phyloP scores from a whole-genome alignment of 441 rosid genomes.

The Melastoma candidum region DNA sequence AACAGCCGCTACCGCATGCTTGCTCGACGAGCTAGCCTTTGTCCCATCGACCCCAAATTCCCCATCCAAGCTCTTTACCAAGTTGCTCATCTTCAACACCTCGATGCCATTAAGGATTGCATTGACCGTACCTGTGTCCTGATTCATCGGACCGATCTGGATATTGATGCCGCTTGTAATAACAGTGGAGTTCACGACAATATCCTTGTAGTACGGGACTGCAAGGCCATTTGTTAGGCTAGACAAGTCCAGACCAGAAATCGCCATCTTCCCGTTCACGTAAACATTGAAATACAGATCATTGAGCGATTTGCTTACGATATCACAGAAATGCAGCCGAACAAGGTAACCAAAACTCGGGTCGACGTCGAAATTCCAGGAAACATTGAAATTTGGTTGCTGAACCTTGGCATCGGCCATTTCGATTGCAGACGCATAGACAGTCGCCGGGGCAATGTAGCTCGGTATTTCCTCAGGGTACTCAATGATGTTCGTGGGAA shows the following conservation, averaged over 20 bases:
- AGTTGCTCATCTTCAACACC: conserved; percentile 8
- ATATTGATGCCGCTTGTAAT: conserved; percentile 1
- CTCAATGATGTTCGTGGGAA: conserved; percentile 2
- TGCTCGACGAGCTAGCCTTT: not conserved
- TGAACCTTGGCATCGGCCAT: conserved; percentile 9
- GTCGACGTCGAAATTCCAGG: conserved; percentile 8
- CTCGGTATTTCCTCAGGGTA: conserved; percentile 2
- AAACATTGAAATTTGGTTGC: conserved; percentile 5
- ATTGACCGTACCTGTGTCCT: conserved; percentile 9
- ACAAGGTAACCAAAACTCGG: not conserved
- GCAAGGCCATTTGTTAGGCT: conserved; percentile 7
- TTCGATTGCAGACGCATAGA: conserved; percentile 6
- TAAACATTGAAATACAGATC: conserved; percentile 9
- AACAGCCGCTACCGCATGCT: not conserved
- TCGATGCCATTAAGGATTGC: conserved; percentile 7
- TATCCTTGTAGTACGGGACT: conserved; percentile 8
- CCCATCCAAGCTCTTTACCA: conserved; percentile 8
- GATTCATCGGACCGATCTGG: conserved; percentile 8
- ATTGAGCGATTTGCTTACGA: conserved; percentile 10
- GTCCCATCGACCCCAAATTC: conserved; percentile 4
- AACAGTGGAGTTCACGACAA: conserved; percentile 6
- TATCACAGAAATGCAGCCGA: conserved; percentile 7
- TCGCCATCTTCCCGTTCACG: conserved; percentile 5
- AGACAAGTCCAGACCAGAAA: conserved; percentile 6
- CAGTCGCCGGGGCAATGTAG: not conserved